phyloP scores from a whole-genome alignment of 2,329 filamentous ascomycete genomes.

The Cordyceps farinosa region DNA sequence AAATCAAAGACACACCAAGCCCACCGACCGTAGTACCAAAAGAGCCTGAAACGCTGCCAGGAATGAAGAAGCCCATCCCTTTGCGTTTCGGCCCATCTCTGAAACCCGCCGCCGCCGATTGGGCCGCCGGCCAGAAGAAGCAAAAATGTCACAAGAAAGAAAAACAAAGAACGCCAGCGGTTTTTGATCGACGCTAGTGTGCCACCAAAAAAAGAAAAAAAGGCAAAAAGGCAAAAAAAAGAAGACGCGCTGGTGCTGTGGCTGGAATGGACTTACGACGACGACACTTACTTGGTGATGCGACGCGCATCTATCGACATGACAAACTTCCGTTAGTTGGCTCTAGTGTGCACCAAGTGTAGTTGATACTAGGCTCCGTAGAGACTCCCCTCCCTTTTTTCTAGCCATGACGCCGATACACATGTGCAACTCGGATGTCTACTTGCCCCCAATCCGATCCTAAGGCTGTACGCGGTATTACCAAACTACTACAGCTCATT shows the following conservation, averaged over 20 bases:
- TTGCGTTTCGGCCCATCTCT: constrained; percentile 15
- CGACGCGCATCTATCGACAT: background rate
- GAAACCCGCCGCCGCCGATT: background rate
- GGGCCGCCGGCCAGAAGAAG: background rate
- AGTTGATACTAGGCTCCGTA: background rate
- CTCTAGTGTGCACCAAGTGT: no score
- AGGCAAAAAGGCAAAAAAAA: no score
- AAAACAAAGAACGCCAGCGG: background rate
- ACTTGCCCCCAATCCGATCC: no score
- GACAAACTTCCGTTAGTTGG: background rate
- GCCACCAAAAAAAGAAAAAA: background rate
- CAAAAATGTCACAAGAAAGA: background rate
- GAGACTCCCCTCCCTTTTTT: no score
- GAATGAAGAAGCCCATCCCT: constrained; percentile 4
- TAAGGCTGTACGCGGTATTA: no score
- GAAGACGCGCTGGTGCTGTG: background rate
- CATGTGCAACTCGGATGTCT: no score
- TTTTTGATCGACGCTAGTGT: background rate
- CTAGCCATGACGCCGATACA: no score
- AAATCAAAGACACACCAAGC: background rate
- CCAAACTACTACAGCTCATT: no score
- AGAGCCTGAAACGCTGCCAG: constrained; percentile 3
- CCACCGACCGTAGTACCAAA: background rate
- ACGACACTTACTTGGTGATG: background rate
- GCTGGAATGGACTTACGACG: background rate